A percentile compares a stretch with the other conserved stretches of the same genome.
phyloP scores from a whole-genome alignment of 208 protist species.

The Tritrichomonas musculus region DNA sequence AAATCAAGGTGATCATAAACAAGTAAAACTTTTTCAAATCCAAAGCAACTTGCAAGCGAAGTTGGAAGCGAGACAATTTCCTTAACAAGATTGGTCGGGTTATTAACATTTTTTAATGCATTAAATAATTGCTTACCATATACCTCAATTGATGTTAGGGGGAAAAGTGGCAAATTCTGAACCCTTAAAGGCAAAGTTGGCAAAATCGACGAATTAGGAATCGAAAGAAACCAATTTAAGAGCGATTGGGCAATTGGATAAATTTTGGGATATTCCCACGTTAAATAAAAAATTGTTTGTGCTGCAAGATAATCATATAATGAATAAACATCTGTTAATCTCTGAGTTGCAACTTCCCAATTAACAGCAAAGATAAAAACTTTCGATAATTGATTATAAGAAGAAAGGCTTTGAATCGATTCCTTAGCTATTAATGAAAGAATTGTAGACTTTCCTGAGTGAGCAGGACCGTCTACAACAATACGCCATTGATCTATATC shows the following conservation, averaged over 20 bases:
- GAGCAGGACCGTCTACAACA: not conserved
- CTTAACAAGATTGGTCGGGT: not conserved
- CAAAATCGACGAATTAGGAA: not conserved
- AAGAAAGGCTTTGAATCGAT: not conserved
- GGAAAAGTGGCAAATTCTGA: not conserved
- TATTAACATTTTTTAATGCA: not conserved
- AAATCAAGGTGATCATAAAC: not conserved
- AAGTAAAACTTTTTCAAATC: not conserved
- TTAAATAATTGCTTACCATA: not conserved
- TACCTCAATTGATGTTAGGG: not conserved
- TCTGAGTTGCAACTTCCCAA: not conserved
- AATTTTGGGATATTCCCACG: not conserved
- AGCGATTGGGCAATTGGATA: not conserved
- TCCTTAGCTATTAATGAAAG: not conserved
- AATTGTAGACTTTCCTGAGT: not conserved
- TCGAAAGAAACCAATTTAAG: not conserved
- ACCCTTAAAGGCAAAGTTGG: not conserved
- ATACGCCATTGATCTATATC: not conserved
- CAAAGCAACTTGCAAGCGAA: not conserved
- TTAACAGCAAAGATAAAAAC: not conserved
- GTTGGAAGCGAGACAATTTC: not conserved
- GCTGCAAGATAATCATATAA: not conserved
- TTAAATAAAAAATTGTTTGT: not conserved
- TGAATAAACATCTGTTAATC: not conserved
- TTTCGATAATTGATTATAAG: not conserved